phyloP scores from a whole-genome alignment of 495 filamentous ascomycete species.

The Podospora fimiseda region DNA sequence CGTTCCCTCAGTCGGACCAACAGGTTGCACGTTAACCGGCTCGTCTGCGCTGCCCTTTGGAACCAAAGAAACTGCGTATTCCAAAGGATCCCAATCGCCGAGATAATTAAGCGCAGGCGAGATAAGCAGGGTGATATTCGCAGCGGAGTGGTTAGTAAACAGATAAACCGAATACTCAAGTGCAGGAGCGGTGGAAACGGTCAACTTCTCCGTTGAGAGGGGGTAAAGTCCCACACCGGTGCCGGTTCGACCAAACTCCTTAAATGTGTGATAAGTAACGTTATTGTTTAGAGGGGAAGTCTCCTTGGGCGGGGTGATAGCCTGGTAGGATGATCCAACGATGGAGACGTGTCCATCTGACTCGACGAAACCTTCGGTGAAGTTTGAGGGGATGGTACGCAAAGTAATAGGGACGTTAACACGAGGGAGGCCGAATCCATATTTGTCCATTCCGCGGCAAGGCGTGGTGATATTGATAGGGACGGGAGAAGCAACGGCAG shows the following conservation, averaged over 20 bases:
- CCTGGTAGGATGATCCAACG: slow-evolving; percentile 49
- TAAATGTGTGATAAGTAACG: slow-evolving; percentile 47
- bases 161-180: slow-evolving; percentile 62
- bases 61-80: slow-evolving; percentile 53
- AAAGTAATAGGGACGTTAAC: slow-evolving; percentile 55
- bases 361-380: slow-evolving; percentile 60
- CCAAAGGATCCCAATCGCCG: slow-evolving; percentile 50
- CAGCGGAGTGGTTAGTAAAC: slow-evolving; percentile 47
- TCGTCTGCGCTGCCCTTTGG: slow-evolving; percentile 22
- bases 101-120: slow-evolving; percentile 55
- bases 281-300: slow-evolving; percentile 31
- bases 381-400: slow-evolving; percentile 46
- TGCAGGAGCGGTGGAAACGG: slow-evolving; percentile 42
- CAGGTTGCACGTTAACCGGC: slow-evolving; percentile 43
- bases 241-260: slow-evolving; percentile 51
- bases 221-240: slow-evolving; percentile 54
- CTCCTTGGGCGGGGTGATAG: slow-evolving; percentile 31
- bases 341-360: slow-evolving; percentile 55
- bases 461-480: slow-evolving; percentile 52
- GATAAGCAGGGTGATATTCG: slow-evolving; percentile 57
- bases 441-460: slow-evolving; percentile 47
- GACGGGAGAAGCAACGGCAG: slow-evolving; percentile 35
- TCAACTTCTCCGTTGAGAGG: slow-evolving; percentile 42
- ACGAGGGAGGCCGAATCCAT: slow-evolving; percentile 41
- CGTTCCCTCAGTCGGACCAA: slow-evolving; percentile 40